Percentiles rank a stretch among this genome's conserved stretches.
Conservation (phyloP, 2,329 filamentous ascomycete species). For the Stachybotrys elegans region DNA sequence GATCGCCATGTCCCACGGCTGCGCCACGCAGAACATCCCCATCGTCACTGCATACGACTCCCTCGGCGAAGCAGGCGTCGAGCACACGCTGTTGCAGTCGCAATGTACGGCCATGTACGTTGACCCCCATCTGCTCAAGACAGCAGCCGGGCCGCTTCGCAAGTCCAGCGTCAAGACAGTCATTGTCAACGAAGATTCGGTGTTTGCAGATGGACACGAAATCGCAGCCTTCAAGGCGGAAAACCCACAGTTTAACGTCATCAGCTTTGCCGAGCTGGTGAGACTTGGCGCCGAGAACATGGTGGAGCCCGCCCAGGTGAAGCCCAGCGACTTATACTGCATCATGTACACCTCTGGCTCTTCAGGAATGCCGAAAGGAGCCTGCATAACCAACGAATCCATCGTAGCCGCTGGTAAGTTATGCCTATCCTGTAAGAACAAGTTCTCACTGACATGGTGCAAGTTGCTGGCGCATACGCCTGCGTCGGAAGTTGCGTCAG, state of each 20-base stretch:
- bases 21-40: constrained; percentile 70
- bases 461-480: constrained; percentile 70
- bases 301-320: constrained; percentile 62
- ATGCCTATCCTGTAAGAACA: constrained; percentile 13
- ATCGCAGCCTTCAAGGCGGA: constrained; percentile 44
- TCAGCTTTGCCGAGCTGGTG: constrained; percentile 45
- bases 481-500: constrained; percentile 74
- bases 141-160: background rate
- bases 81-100: constrained; percentile 68
- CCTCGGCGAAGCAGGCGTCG: constrained; percentile 65
- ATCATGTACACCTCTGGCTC: constrained; percentile 72
- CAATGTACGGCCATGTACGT: constrained; percentile 67
- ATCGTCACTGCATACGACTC: constrained; percentile 77
- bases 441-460: background rate
- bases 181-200: constrained; percentile 47
- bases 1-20: constrained; percentile 45
- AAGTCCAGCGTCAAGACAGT: constrained; percentile 41
- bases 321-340: constrained; percentile 71
- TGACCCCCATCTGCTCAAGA: constrained; percentile 61
- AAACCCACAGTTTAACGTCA: constrained; percentile 38
- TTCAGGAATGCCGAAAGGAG: constrained; percentile 78
- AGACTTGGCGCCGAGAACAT: constrained; percentile 56
- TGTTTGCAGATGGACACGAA: constrained; percentile 24
- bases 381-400: constrained; percentile 22
- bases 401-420: constrained; percentile 2